Conservation (phyloP, 1,284 basidiomycete genomes). For the Leccinum angustisporum region DNA sequence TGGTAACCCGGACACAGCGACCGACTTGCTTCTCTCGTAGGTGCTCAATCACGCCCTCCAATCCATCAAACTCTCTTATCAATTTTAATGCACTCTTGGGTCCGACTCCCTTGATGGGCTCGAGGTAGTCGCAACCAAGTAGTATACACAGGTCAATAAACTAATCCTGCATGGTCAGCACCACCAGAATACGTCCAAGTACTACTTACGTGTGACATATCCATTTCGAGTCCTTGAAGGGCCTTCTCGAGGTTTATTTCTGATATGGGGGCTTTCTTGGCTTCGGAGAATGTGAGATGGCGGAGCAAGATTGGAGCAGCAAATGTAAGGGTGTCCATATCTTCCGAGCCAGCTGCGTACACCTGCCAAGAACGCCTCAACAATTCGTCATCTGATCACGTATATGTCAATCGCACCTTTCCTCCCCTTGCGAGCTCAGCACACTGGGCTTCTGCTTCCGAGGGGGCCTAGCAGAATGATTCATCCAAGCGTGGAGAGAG, state of each 20-base stretch:
- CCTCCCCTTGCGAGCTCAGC: slow-evolving; percentile 95
- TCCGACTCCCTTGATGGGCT: slow-evolving; percentile 93
- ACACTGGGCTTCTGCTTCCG: slow-evolving; percentile 98
- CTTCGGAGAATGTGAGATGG: slow-evolving; percentile 98
- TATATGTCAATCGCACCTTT: slow-evolving; percentile 53
- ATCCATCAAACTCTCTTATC: slow-evolving; percentile 80
- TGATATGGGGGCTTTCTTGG: slow-evolving; percentile 96
- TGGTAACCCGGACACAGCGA: not conserved
- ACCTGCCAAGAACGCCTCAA: slow-evolving; percentile 52
- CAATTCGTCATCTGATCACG: slow-evolving; percentile 5
- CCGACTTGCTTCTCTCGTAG: slow-evolving; percentile 71
- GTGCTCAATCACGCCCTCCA: slow-evolving; percentile 82
- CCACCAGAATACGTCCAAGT: not conserved
- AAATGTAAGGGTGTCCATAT: slow-evolving; percentile 99
- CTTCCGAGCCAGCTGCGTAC: slow-evolving; percentile 96
- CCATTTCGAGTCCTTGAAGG: slow-evolving; percentile 87
- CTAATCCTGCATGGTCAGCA: slow-evolving; percentile 40
- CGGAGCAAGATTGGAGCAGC: slow-evolving; percentile 88
- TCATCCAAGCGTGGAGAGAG: slow-evolving; percentile 4
- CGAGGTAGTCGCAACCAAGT: slow-evolving; percentile 97
- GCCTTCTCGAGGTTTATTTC: slow-evolving; percentile 86
- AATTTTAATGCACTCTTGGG: slow-evolving; percentile 96
- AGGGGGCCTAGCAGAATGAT: slow-evolving; percentile 73
- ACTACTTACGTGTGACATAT: slow-evolving; percentile 76
- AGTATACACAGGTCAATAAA: slow-evolving; percentile 98